Percentiles rank a stretch among this genome's conserved stretches.
These are phyloP conservation scores for Annulohypoxylon maeteangense DNA, from an alignment of 495 filamentous ascomycete genomes.

Conservation along the genomic window DNA sequence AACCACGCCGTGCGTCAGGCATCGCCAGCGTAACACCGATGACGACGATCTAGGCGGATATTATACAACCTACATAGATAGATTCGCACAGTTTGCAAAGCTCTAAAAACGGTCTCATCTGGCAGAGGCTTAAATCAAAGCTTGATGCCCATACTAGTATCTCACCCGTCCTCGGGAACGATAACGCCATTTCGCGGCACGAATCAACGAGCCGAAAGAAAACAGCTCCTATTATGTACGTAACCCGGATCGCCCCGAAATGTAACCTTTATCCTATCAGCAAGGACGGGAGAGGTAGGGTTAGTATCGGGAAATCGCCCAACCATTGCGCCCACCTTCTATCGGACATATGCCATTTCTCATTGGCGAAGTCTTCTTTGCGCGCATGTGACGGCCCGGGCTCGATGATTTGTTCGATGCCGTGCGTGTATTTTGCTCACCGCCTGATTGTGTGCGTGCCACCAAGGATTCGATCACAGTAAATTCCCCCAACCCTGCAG, in stretches of 20 bases:
- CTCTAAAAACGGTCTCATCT: neutral
- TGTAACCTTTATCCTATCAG: slow-evolving; percentile 22
- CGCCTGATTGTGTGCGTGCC: slow-evolving; percentile 42
- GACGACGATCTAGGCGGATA: slow-evolving; percentile 25
- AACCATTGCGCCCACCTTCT: neutral
- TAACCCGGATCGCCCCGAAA: slow-evolving; percentile 30
- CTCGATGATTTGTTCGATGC: slow-evolving; percentile 30
- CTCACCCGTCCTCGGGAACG: neutral
- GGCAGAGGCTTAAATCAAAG: slow-evolving; percentile 3
- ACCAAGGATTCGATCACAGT: slow-evolving; percentile 34
- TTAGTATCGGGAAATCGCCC: slow-evolving; percentile 4
- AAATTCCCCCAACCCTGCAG: slow-evolving; percentile 31
- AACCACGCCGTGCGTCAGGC: slow-evolving; percentile 29
- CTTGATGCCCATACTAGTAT: no score
- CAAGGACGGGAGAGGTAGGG: neutral
- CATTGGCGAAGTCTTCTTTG: slow-evolving; percentile 33
- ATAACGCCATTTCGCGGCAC: slow-evolving; percentile 1
- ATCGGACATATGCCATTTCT: slow-evolving; percentile 16
- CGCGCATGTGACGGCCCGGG: slow-evolving; percentile 25
- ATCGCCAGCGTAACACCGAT: slow-evolving; percentile 37
- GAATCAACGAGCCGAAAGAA: neutral
- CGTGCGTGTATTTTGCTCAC: slow-evolving; percentile 37
- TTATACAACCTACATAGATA: slow-evolving; percentile 3
- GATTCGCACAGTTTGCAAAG: neutral
- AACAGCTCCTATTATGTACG: slow-evolving; percentile 8